Base-by-base conservation (phyloP, 805 yeast species). In the Candida xyloterini region DNA sequence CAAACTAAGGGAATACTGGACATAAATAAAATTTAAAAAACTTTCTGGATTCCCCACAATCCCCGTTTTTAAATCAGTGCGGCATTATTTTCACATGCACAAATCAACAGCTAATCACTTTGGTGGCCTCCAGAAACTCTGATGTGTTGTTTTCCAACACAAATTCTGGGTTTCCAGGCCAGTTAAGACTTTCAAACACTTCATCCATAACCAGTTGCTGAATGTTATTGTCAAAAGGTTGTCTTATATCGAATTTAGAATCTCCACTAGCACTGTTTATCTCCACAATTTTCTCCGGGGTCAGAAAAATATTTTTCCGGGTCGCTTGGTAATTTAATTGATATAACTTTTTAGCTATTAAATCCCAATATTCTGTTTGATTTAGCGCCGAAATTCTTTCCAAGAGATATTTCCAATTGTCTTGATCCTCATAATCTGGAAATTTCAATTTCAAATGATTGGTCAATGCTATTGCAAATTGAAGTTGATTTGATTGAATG, bases 1-100 rank as follows among this genome's bases (percentile, higher is more conserved):
- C 86, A 89, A 35, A 86, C 59, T 29, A 71, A 51, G 1, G 75
- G 75, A 29, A 35, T 22, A 22, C 33, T 32, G 22, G 42, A 20
- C 42, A 38, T 38, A 2, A 24, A 15, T 8, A 30, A 23, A 25
- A 20, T 24, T 21, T 10, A 27, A 31, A 10, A 31, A 32, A 32
- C 10, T 13, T 9, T 20, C 18, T 30, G 18, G 24, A 13, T 38
- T 30, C 42, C 42, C 42, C 42, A 25, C 36, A 38, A 31, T 14
- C 13, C 20, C 20, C 20, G 20, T 18, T 18, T 18, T 18, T 18
- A 18, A 7, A 14, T 3, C n/a, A 26, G 26, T 32, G 10, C 11
- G 27, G 20, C 21, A 25, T 16, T 20, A 22, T 25, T 30, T 30
- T 21, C 34, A 31, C 22, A 27, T 31, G 34, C 6, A 18, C 10